Conservation (phyloP, 2,329 filamentous ascomycete species). For the Penicillium sp. region DNA sequence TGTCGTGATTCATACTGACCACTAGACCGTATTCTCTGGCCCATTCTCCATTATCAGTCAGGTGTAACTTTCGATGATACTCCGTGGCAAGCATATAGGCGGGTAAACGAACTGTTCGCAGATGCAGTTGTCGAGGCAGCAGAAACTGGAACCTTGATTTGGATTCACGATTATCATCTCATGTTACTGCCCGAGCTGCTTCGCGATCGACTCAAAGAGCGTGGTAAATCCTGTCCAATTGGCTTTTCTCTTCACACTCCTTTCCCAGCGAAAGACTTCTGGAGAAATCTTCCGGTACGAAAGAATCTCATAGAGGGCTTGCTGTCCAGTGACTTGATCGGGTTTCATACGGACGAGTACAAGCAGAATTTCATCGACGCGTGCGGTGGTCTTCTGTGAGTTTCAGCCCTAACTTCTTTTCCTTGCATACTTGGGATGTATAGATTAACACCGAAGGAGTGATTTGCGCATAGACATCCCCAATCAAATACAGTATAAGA, state of each 20-base stretch:
- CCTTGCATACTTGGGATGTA: neutral
- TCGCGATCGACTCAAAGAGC: conserved; percentile 66
- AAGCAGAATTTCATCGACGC: conserved; percentile 87
- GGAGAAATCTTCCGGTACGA: conserved; percentile 83
- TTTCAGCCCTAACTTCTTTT: conserved; percentile 8
- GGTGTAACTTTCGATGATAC: conserved; percentile 12
- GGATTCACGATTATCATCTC: conserved; percentile 95
- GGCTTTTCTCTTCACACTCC: conserved; percentile 95
- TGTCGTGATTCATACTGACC: neutral
- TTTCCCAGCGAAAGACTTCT: conserved; percentile 90
- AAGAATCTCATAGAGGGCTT: conserved; percentile 79
- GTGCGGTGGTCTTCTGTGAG: conserved; percentile 77
- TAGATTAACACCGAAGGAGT: conserved; percentile 20
- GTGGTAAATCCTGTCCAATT: conserved; percentile 80
- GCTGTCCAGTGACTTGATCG: conserved; percentile 83
- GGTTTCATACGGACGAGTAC: conserved; percentile 99
- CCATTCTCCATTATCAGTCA: conserved; percentile 52
- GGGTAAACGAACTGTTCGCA: conserved; percentile 86
- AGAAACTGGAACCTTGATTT: conserved; percentile 82
- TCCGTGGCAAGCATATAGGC: conserved; percentile 76
- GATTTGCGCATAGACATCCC: conserved; percentile 62
- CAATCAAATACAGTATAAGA: conserved; percentile 81
- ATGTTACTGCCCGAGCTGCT: conserved; percentile 93
- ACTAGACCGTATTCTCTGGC: conserved; percentile 90
- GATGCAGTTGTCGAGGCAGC: conserved; percentile 77